Base-by-base conservation (phyloP, 306 rosid species). In the Aeschynomene evenia region DNA sequence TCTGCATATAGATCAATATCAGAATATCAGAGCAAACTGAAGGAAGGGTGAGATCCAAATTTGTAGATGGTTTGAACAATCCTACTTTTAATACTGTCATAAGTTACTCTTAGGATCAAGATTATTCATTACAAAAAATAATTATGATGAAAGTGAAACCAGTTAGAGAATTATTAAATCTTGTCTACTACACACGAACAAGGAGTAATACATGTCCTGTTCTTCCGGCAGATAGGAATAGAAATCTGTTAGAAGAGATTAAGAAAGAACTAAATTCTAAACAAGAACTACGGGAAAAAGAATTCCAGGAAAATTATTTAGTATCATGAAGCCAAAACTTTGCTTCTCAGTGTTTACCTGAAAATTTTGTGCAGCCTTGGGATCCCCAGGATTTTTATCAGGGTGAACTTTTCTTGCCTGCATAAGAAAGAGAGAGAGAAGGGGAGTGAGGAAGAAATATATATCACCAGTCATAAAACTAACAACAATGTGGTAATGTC, bases 401-500 rank as follows among this genome's bases (percentile, higher is more conserved):
- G 99, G 99, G 83, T 94, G 99, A 80, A 91, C 99, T 63, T 43
- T 3, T 84, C 95, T 94, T 53, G 99, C 99, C 97, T 94, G 66
- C 23, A 70, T 63, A 49, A 40, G 6, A 43, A 37, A 8, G 21
- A 40, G 22, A 29, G 33, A 4, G 63, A 9, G 28, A 33, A 5
- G 33, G 51, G 51, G 48, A 0, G 39, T 37, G 7, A 9, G 19
- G 24, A 20, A 22, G 31, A 46, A n/a, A 33, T 7, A 50, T 26
- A 23, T 16, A 72, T 46, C 16, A 23, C 4, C 14, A 60, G 60
- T 31, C 33, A 73, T 46, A 20, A 63, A 52, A 53, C 31, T 19
- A 40, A 59, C 39, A 66, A 16, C 34, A 65, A 33, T 21, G n/a
- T 29, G 23, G 34, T 40, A 63, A n/a, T n/a, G n/a, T n/a, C n/a